Conservation (phyloP, 139 green algal genomes). For the Chlorokybus atmophyticus region DNA sequence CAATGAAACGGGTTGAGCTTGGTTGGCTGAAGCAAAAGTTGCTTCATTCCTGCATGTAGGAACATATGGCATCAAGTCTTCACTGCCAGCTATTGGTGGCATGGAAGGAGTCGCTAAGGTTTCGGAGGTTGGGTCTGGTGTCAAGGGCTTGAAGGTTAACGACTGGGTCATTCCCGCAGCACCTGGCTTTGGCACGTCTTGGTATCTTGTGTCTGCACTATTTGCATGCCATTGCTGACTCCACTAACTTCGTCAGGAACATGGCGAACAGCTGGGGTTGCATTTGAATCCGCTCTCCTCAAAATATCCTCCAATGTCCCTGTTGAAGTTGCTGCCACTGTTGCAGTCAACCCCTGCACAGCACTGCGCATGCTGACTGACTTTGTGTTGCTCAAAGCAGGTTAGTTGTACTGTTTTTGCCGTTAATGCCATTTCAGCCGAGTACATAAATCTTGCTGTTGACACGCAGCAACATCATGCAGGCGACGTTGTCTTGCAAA, state of each 20-base stretch:
- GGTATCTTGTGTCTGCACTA: too few species aligned
- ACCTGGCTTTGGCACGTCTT: slow-evolving; percentile 56
- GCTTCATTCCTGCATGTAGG: too few species aligned
- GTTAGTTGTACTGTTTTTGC: too few species aligned
- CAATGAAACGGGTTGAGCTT: too few species aligned
- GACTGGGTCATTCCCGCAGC: slow-evolving; percentile 58
- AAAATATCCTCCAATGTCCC: slow-evolving; percentile 35
- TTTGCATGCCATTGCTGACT: too few species aligned
- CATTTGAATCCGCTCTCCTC: slow-evolving; percentile 16
- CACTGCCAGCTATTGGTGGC: slow-evolving; percentile 44
- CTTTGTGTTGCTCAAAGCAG: slow-evolving; percentile 53
- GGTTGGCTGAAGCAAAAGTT: too few species aligned
- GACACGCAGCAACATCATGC: not conserved
- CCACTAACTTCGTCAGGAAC: too few species aligned
- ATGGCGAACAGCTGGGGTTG: slow-evolving; percentile 35
- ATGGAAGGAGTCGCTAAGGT: slow-evolving; percentile 66
- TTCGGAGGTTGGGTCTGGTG: slow-evolving; percentile 32
- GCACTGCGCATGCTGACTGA: slow-evolving; percentile 64
- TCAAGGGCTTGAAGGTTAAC: slow-evolving; percentile 26
- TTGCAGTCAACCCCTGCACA: slow-evolving; percentile 66
- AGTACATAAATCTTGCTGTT: not conserved
- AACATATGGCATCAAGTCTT: slow-evolving; percentile 50
- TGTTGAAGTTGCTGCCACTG: slow-evolving; percentile 40
- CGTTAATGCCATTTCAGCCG: not conserved
- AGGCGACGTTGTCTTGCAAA: slow-evolving; percentile 81